Evolutionary conservation across 2,329 filamentous ascomycete species (phyloP).

Genomic region (Davidsoniella neocaledoniae): DNA sequence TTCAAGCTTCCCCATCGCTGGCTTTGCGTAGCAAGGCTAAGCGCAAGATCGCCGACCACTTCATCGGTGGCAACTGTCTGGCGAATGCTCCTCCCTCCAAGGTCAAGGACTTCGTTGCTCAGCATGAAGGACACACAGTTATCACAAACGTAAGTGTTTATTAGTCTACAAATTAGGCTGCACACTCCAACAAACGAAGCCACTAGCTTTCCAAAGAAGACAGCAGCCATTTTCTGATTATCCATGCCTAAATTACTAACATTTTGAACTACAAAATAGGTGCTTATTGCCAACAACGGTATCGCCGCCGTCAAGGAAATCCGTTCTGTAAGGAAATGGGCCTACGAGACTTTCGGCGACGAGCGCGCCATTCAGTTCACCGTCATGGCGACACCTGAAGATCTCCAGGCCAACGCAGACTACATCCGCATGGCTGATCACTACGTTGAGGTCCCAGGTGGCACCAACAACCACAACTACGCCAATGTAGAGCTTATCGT

Average conservation of each 20-base stretch:
- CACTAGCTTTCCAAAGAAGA: neutral
- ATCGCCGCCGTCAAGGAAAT: slow-evolving; percentile 99
- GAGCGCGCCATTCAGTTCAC: slow-evolving; percentile 98
- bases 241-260: neutral
- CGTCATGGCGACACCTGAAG: slow-evolving; percentile 97
- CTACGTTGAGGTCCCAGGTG: slow-evolving; percentile 96
- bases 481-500: slow-evolving; percentile 99
- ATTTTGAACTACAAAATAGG: slow-evolving; percentile 32
- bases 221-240: neutral
- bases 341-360: slow-evolving; percentile 98
- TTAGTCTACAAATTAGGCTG: neutral
- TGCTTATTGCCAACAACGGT: slow-evolving; percentile 98
- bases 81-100: slow-evolving; percentile 65
- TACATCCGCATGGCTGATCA: slow-evolving; percentile 99
- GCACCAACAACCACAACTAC: slow-evolving; percentile 99
- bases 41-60: slow-evolving; percentile 75
- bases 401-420: slow-evolving; percentile 92
- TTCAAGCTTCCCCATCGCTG: slow-evolving; percentile 27
- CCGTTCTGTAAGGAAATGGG: slow-evolving; percentile 98
- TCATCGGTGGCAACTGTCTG: slow-evolving; percentile 87
- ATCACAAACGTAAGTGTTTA: slow-evolving; percentile 71
- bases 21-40: slow-evolving; percentile 34
- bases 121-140: slow-evolving; percentile 85
- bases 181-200: neutral
- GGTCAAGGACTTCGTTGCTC: slow-evolving; percentile 90